Base-by-base conservation (phyloP, 1,284 basidiomycete species). In the Acaromyces ingoldii region DNA sequence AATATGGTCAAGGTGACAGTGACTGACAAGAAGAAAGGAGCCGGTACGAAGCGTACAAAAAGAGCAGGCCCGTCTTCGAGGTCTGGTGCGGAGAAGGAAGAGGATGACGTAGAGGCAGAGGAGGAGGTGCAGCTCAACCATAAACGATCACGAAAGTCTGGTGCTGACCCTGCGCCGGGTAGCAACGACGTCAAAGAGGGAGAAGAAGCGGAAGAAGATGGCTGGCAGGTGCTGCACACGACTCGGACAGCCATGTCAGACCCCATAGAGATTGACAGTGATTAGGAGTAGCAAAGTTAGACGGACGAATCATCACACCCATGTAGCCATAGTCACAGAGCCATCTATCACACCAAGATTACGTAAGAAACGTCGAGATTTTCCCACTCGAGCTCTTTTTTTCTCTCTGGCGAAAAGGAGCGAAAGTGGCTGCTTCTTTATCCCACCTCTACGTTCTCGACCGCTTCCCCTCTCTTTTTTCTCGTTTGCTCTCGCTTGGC, bases 251-350 rank as follows among this genome's bases (percentile, higher is more conserved):
- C n/a, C n/a, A n/a, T n/a, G n/a, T n/a, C n/a, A n/a, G n/a, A 40
- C 28, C 38, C 38, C 21, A 40, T 40, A 22, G 38, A 40, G 17
- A 40, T 40, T 19, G 38, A 40, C 28, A 40, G 38, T 19, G 38
- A 40, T 40, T 40, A 19, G 28, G 17, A 25, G n/a, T n/a, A n/a
- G n/a, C n/a, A n/a, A n/a, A n/a, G n/a, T n/a, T n/a, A n/a, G n/a
- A n/a, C n/a, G n/a, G n/a, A n/a, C n/a, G n/a, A n/a, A n/a, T n/a
- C n/a, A n/a, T n/a, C n/a, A n/a, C n/a, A n/a, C n/a, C n/a, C n/a
- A n/a, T n/a, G n/a, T n/a, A n/a, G n/a, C n/a, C n/a, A n/a, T n/a
- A n/a, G n/a, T n/a, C n/a, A n/a, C n/a, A n/a, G n/a, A n/a, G n/a
- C n/a, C n/a, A n/a, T n/a, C n/a, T n/a, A n/a, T n/a, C n/a, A n/a